phyloP scores from a whole-genome alignment of 257 asterid species.

The Solanum gracilifrons region DNA sequence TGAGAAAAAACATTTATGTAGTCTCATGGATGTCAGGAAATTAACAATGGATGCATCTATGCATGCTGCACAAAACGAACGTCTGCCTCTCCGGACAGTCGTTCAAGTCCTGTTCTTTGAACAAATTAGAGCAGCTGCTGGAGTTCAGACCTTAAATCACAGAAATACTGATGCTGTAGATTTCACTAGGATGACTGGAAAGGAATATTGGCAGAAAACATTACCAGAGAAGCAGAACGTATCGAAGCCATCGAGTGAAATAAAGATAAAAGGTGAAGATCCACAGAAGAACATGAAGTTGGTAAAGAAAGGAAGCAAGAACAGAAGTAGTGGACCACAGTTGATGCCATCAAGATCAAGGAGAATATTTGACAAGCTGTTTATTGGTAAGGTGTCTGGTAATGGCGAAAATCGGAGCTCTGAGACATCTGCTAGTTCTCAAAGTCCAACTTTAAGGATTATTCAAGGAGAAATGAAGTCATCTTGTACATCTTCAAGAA shows the following conservation, averaged over 20 bases:
- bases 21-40: constrained; percentile 67
- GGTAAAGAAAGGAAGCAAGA: constrained; percentile 37
- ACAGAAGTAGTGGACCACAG: constrained; percentile 38
- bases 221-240: constrained; percentile 28
- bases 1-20: constrained; percentile 65
- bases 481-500: constrained; percentile 36
- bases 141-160: constrained; percentile 17
- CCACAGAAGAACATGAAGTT: constrained; percentile 26
- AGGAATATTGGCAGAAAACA: constrained; percentile 32
- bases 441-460: constrained; percentile 58
- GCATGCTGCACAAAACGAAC: constrained; percentile 92
- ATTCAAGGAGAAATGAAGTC: constrained; percentile 46
- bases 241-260: constrained; percentile 31
- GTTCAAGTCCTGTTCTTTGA: constrained; percentile 77
- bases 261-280: constrained; percentile 45
- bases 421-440: constrained; percentile 82
- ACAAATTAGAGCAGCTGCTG: constrained; percentile 55
- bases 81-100: constrained; percentile 68
- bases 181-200: constrained; percentile 15
- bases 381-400: constrained; percentile 59
- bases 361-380: constrained; percentile 72
- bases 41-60: constrained; percentile 53
- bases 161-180: constrained; percentile 15
- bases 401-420: constrained; percentile 57
- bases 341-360: constrained; percentile 79